Base-by-base conservation (phyloP, 2,329 filamentous ascomycete genomes). In the Chrysoporthe deuterocubensis region DNA sequence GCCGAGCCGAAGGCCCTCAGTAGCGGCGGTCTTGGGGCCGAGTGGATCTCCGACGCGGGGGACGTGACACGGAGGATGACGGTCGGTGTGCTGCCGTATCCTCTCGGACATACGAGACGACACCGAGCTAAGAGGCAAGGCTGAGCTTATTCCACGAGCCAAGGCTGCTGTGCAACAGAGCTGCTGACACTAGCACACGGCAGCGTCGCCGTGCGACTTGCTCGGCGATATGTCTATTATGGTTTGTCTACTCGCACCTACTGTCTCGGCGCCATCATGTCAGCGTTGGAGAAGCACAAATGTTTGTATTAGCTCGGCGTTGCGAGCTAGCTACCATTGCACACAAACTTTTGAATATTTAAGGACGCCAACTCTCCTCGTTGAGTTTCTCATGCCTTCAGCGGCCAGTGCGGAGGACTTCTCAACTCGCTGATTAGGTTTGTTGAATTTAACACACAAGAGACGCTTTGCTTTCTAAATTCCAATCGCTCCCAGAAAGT, bases 241-340 rank as follows among this genome's bases (percentile, higher is more conserved):
- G 4, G 9, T n/a, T 54, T 16, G 34, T 57, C 34, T 57, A 3
- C 18, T 40, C 3, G 54, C 18, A 7, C 34, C 34, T 40, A 14
- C 16, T 21, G 34, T 37, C 7, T n/a, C 3, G 3, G 16, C 8
- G 32, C 54, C 54, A 40, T 11, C 32, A 14, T 11, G 8, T 32
- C 26, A 3, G 3, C 26, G 14, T 57, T 5, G 14, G 8, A 57
- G 54, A 57, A 37, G 54, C 9, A 3, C 26, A 32, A 37, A 57
- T 13, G 54, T 18, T n/a, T 57, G 54, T 37, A 6, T 40, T 14
- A 57, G 32, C 54, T 57, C 54, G 54, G 54, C 54, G 54, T 57
- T 57, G 54, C 54, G 54, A 57, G 54, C 34, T 7, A 9, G 16
- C 14, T 57, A 21, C 11, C n/a, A 52, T 13, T 21, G 21, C 48